Base-by-base conservation (phyloP, 2,329 filamentous ascomycete genomes). In the Ceratocystis albifundus region DNA sequence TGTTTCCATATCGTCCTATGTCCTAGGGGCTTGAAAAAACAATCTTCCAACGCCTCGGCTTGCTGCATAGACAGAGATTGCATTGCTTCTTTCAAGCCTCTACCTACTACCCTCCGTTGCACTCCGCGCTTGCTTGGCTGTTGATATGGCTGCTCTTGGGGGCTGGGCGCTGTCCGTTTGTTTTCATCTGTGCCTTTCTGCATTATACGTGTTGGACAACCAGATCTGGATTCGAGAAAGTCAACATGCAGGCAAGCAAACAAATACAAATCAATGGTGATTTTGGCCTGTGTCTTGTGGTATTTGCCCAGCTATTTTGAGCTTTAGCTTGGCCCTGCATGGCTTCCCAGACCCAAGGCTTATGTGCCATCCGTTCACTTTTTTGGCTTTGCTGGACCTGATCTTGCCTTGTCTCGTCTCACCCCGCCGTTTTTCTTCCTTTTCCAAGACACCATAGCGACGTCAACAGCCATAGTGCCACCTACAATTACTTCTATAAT, bases 401-500 rank as follows among this genome's bases (percentile, higher is more conserved):
- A 17, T 63, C 41, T 63, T 22, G 32, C 32, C 32, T 10, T 36
- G 32, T 63, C 32, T 63, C 48, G 20, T 44, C n/a, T 22, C 61
- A 50, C 44, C 61, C 61, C 44, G 12, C 61, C 61, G 48, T 63
- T 32, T 36, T 8, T 8, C 45, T 32, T 32, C 57, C 4, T 59
- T 28, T 59, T 30, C 53, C 22, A 25, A 25, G 12, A 32, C 36
- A 25, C 10, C 30, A 20, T 17, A 32, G n/a, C 30, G n/a, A 61
- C 62, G 30, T n/a, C 28, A 22, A 64, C 61, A 30, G 44, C 22
- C 15, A 66, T 15, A 36, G 32, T 12, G 32, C 8, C 32, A 36
- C 8, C 32, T 36, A 61, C 64, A 46, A 59, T 57, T 17, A 59
- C 25, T 20, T 4, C 45, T 30, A 12, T 36, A 36, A 30, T 61